A percentile compares a stretch with the other conserved stretches of the same genome.
Conservation (phyloP, 108 stramenopile species). For the Schizochytrium sp. region DNA sequence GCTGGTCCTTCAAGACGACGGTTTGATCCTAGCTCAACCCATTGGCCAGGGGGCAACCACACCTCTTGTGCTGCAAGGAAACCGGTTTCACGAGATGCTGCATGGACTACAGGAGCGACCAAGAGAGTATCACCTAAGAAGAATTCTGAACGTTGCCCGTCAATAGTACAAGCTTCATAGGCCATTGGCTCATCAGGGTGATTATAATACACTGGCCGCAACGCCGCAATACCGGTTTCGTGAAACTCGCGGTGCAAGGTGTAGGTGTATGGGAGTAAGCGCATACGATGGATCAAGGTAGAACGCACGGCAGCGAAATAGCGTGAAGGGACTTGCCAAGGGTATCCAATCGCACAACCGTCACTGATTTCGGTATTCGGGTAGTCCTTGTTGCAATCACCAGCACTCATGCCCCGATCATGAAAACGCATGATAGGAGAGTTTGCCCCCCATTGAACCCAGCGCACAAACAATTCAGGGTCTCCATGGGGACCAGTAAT, state of each 20-base stretch:
- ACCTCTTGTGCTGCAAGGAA: slow-evolving; percentile 36
- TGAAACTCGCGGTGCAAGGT: neutral
- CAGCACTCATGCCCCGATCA: slow-evolving; percentile 63
- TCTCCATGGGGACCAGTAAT: slow-evolving; percentile 35
- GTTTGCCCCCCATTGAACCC: slow-evolving; percentile 48
- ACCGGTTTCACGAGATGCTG: neutral
- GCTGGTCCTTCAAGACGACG: neutral
- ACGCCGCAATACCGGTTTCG: slow-evolving; percentile 34
- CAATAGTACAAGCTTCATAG: slow-evolving; percentile 49
- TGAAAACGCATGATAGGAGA: slow-evolving; percentile 45
- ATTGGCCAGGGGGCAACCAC: slow-evolving; percentile 66
- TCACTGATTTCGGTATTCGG: neutral
- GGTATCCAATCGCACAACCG: neutral
- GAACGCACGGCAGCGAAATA: neutral
- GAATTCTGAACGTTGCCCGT: slow-evolving; percentile 41
- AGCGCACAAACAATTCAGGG: slow-evolving; percentile 60
- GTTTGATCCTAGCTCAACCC: slow-evolving; percentile 19
- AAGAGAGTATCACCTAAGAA: slow-evolving; percentile 58
- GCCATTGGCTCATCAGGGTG: slow-evolving; percentile 20
- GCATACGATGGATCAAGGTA: slow-evolving; percentile 5
- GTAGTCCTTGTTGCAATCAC: slow-evolving; percentile 19
- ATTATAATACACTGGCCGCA: slow-evolving; percentile 61
- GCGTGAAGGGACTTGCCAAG: slow-evolving; percentile 39
- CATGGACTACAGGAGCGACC: slow-evolving; percentile 64
- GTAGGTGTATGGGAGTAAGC: slow-evolving; percentile 64